Evolutionary conservation across 768 basidiomycete genomes (phyloP).

Genomic region (Rhodotorula taiwanensis): DNA sequence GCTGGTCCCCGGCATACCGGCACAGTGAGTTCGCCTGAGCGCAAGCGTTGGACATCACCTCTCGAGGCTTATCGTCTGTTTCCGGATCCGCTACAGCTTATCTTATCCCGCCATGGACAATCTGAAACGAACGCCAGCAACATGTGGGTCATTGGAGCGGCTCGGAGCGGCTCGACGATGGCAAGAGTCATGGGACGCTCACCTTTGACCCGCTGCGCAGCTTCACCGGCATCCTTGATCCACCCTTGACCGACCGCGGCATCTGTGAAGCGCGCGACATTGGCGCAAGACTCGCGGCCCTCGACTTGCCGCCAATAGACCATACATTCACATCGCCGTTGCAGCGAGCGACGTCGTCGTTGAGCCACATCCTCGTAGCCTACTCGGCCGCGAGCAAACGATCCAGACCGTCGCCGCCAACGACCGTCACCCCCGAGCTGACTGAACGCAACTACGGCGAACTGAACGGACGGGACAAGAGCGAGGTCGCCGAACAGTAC

Average conservation of each 20-base stretch:
- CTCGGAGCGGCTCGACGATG: no score
- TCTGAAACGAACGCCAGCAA: conserved; percentile 14
- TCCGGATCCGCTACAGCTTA: no score
- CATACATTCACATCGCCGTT: conserved; percentile 19
- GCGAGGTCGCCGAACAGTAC: background rate
- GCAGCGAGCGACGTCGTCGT: background rate
- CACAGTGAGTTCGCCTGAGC: no score
- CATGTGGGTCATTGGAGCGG: no score
- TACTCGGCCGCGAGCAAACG: background rate
- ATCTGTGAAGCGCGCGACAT: background rate
- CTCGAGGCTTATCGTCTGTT: no score
- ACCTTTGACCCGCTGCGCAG: background rate
- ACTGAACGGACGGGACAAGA: conserved; percentile 16
- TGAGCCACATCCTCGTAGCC: conserved; percentile 5
- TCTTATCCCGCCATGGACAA: conserved; percentile 12
- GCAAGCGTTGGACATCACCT: no score
- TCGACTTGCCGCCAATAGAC: background rate
- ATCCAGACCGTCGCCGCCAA: background rate
- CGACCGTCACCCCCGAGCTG: background rate
- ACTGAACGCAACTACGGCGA: conserved; percentile 20
- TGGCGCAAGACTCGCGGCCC: background rate
- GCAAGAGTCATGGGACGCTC: no score
- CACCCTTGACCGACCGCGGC: conserved; percentile 7
- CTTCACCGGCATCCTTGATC: conserved; percentile 25
- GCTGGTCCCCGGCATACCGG: no score